Evolutionary conservation across 441 rosid species (phyloP).

Genomic region (Dalechampia spathulata): DNA sequence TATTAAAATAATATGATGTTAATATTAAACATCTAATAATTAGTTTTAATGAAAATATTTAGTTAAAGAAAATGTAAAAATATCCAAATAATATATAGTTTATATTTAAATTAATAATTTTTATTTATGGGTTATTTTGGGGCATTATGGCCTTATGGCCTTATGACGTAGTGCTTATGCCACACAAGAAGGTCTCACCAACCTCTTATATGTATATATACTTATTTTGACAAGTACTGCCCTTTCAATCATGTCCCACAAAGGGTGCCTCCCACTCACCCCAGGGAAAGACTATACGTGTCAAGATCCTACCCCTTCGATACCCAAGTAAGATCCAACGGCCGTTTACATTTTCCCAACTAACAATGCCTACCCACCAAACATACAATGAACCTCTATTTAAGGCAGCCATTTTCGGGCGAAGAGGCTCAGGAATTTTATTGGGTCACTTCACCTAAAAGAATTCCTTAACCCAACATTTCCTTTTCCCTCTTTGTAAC

Average conservation of each 20-base stretch:
- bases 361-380: conserved; percentile 42
- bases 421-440: conserved; percentile 34
- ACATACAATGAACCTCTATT: conserved; percentile 31
- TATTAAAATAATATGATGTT: too few species aligned
- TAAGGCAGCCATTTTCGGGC: conserved; percentile 23
- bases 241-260: conserved; percentile 1
- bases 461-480: conserved; percentile 16
- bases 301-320: conserved; percentile 14
- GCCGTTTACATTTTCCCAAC: conserved; percentile 33
- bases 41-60: too few species aligned
- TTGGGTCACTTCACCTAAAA: conserved; percentile 11
- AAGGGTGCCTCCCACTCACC: conserved; percentile 3
- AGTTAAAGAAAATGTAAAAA: too few species aligned
- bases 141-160: too few species aligned
- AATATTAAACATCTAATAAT: too few species aligned
- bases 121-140: too few species aligned
- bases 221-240: too few species aligned
- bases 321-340: conserved; percentile 32
- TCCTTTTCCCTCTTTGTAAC: background rate
- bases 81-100: too few species aligned
- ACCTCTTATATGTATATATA: too few species aligned
- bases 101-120: too few species aligned
- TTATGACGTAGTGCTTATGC: too few species aligned
- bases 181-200: too few species aligned
- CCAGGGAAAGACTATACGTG: conserved; percentile 18